A percentile compares a stretch with the other conserved stretches of the same genome.
phyloP scores from a whole-genome alignment of 1,284 basidiomycete species.

The Apiotrichum sp. region DNA sequence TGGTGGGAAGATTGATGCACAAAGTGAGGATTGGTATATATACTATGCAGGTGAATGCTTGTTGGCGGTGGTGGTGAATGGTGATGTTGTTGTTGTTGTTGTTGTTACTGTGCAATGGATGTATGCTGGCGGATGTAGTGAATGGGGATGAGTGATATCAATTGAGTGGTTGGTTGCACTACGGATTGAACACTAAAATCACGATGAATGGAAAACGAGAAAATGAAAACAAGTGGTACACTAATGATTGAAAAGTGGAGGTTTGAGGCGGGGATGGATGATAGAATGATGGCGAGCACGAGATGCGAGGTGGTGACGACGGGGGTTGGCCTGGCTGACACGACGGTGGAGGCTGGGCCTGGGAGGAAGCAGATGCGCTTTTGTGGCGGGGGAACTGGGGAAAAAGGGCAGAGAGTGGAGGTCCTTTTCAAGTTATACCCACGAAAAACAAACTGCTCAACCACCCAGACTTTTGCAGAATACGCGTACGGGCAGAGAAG shows the following conservation, averaged over 20 bases:
- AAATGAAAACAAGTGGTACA: not conserved
- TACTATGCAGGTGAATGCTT: too few species aligned
- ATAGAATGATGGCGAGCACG: conserved; percentile 4
- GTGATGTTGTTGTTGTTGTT: not conserved
- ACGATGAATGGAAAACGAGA: not conserved
- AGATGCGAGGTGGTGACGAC: not conserved
- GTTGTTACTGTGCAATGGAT: not conserved
- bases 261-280: not conserved
- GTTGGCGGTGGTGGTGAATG: not conserved
- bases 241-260: not conserved
- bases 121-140: too few species aligned
- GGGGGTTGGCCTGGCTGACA: not conserved
- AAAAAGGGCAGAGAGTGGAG: not conserved
- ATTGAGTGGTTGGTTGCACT: too few species aligned
- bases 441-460: not conserved
- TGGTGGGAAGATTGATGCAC: too few species aligned
- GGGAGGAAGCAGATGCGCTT: not conserved
- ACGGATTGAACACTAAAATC: too few species aligned
- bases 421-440: not conserved
- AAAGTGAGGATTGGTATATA: too few species aligned
- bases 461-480: not conserved
- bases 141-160: not conserved
- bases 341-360: not conserved
- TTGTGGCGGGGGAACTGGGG: not conserved
- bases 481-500: not conserved